Conservation (phyloP, 1,284 basidiomycete species). For the Ustilago esculenta region DNA sequence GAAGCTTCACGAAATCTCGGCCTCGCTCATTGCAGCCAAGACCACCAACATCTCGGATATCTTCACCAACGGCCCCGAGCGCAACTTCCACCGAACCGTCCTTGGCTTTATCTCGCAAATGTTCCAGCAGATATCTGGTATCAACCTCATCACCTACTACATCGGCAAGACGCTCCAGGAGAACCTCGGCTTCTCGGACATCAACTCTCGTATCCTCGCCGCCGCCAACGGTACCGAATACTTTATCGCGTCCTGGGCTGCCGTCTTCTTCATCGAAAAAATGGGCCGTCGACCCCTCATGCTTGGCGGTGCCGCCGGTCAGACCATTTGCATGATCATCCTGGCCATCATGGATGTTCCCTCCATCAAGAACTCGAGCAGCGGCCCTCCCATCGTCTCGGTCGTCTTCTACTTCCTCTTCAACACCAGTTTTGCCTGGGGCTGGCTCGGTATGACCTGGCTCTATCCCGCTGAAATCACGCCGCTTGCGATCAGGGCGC, state of each 20-base stretch:
- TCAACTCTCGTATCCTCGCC: conserved; percentile 61
- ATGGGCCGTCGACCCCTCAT: conserved; percentile 63
- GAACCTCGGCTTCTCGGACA: conserved; percentile 52
- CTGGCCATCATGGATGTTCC: conserved; percentile 40
- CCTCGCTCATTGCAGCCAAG: conserved; percentile 47
- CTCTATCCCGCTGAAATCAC: conserved; percentile 66
- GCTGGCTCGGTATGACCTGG: conserved; percentile 67
- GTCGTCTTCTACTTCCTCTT: conserved; percentile 63
- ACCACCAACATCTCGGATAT: conserved; percentile 47
- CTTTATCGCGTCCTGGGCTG: conserved; percentile 63
- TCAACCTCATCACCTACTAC: conserved; percentile 66
- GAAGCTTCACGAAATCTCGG: conserved; percentile 57
- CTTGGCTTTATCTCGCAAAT: conserved; percentile 63
- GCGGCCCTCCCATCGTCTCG: conserved; percentile 45
- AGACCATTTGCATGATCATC: conserved; percentile 58
- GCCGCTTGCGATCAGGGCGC: conserved; percentile 58
- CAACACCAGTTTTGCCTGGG: conserved; percentile 64
- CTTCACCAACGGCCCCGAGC: conserved; percentile 61
- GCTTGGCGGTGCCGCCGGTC: conserved; percentile 58
- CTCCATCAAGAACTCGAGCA: conserved; percentile 19
- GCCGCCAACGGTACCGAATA: conserved; percentile 65
- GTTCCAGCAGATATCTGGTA: conserved; percentile 65
- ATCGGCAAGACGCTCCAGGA: conserved; percentile 63
- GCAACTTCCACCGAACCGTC: conserved; percentile 63
- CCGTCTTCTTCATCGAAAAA: conserved; percentile 60